Base-by-base conservation (phyloP, 495 filamentous ascomycete species). In the Saxispiralis lemnorum region DNA sequence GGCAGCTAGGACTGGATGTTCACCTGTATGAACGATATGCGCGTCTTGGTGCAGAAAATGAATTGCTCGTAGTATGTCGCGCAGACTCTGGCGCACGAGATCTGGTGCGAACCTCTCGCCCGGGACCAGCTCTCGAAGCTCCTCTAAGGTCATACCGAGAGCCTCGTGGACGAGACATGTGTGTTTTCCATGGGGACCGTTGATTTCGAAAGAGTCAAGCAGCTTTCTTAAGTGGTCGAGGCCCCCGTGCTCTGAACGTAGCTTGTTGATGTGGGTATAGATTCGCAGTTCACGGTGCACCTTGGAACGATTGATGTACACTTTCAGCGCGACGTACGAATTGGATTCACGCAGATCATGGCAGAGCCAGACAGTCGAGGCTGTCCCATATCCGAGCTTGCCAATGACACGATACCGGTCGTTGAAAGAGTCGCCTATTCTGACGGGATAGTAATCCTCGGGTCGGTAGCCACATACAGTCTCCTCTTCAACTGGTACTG, bases 21-120 rank as follows among this genome's bases (percentile, higher is more conserved):
- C 56, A 67, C 67, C 69, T 28, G 65, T 63, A 46, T 73, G 66
- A 21, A 65, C 58, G 5, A 67, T 39, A 7, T 59, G 28, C 18
- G 59, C 62, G 24, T 66, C 62, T 0, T 47, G 56, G 39, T 68
- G 66, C 13, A 69, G 46, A 43, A 58, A 67, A 18, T 68, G 58
- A 43, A 70, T 55, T 0, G 57, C 64, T 15, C 52, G 46, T 17
- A 70, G 52, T 1, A 53, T 32, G 17, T 36, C 18, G 11, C 41
- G 47, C 1, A 49, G 12, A 2, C 16, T 15, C 10, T 44, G 32
- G 19, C 41, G 32, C 9, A 49, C 6, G 18, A 45, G 20, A n/a
- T 38, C 41, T 10, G 16, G n/a, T 13, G 28, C 18, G 15, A 49
- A 38, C 1, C 18, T 12, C 2, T 19, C 12, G 10, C 18, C 30